Percentiles rank a stretch among this genome's conserved stretches.
Conservation (phyloP, 192 early-diverging fungal species). For the Borealophlyctis nickersoniae region DNA sequence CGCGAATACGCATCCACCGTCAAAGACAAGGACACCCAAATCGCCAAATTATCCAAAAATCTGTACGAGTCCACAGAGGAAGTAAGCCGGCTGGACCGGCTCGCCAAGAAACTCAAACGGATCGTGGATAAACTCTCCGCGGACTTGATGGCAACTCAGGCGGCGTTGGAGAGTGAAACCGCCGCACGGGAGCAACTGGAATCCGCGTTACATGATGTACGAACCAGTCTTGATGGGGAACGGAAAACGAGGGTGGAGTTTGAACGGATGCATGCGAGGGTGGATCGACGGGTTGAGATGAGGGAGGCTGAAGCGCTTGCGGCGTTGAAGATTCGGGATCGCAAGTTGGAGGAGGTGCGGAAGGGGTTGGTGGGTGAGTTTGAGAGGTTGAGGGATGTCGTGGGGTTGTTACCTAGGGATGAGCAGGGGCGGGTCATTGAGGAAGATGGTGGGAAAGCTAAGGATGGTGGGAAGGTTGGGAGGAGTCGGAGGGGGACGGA, state of each 20-base stretch:
- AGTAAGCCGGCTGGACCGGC: slow-evolving; percentile 20
- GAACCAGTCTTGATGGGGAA: slow-evolving; percentile 36
- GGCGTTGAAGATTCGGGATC: slow-evolving; percentile 35
- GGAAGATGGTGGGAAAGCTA: no score
- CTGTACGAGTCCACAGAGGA: slow-evolving; percentile 35
- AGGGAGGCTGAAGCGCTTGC: slow-evolving; percentile 31
- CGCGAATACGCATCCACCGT: slow-evolving; percentile 29
- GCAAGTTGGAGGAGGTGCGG: slow-evolving; percentile 37
- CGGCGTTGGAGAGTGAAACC: slow-evolving; percentile 33
- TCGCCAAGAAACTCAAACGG: slow-evolving; percentile 27
- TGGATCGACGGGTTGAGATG: slow-evolving; percentile 32
- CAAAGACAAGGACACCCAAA: slow-evolving; percentile 37
- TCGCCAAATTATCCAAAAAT: slow-evolving; percentile 29
- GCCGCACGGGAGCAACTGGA: slow-evolving; percentile 43
- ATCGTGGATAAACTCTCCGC: slow-evolving; percentile 35
- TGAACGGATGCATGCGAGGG: slow-evolving; percentile 39
- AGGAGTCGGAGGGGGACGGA: no score
- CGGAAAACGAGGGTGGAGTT: slow-evolving; percentile 44
- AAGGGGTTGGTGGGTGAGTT: slow-evolving; percentile 33
- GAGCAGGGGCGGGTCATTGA: slow-evolving; percentile 25
- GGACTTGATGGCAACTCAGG: slow-evolving; percentile 30
- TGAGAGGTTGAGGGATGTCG: slow-evolving; percentile 32
- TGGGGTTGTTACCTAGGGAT: slow-evolving; percentile 35
- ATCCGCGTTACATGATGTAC: slow-evolving; percentile 38
- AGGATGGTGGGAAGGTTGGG: no score